A percentile compares a stretch with the other conserved stretches of the same genome.
phyloP scores from a whole-genome alignment of 129 eudicot genomes.

The Silybum marianum region DNA sequence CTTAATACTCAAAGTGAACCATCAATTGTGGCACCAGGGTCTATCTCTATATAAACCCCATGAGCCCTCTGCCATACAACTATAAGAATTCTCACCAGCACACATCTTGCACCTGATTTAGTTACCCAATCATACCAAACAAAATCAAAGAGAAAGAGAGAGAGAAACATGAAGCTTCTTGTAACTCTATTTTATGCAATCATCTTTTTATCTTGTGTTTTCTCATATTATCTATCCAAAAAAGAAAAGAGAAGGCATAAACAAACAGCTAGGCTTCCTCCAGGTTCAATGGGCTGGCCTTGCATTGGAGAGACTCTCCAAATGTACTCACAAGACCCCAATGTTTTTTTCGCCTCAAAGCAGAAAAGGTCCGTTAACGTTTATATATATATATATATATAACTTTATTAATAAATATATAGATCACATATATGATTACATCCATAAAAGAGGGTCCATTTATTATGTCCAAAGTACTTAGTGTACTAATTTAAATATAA shows the following conservation, averaged over 20 bases:
- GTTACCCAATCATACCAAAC: conserved; percentile 10
- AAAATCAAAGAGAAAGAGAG: neutral
- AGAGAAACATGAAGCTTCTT: conserved; percentile 43
- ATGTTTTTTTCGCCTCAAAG: conserved; percentile 57
- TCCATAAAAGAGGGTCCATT: neutral
- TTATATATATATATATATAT: too few relatives aligned
- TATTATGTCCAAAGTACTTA: neutral
- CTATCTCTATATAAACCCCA: conserved; percentile 49
- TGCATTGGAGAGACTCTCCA: conserved; percentile 75
- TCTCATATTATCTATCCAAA: conserved; percentile 41
- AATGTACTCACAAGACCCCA: conserved; percentile 73
- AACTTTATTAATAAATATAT: neutral
- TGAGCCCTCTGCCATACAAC: conserved; percentile 7
- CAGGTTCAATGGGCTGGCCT: conserved; percentile 89
- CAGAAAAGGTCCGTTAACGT: conserved; percentile 54
- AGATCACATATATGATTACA: neutral
- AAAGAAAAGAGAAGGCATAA: conserved; percentile 39
- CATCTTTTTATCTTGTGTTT: conserved; percentile 48
- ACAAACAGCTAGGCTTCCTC: conserved; percentile 54
- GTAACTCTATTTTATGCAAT: conserved; percentile 37
- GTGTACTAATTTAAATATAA: conserved; percentile 1
- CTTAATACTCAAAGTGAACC: conserved; percentile 22
- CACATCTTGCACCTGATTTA: conserved; percentile 18
- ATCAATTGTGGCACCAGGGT: conserved; percentile 3
- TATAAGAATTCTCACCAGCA: neutral